Evolutionary conservation across 768 basidiomycete genomes (phyloP).

Genomic region (Tricholoma furcatifolium): DNA sequence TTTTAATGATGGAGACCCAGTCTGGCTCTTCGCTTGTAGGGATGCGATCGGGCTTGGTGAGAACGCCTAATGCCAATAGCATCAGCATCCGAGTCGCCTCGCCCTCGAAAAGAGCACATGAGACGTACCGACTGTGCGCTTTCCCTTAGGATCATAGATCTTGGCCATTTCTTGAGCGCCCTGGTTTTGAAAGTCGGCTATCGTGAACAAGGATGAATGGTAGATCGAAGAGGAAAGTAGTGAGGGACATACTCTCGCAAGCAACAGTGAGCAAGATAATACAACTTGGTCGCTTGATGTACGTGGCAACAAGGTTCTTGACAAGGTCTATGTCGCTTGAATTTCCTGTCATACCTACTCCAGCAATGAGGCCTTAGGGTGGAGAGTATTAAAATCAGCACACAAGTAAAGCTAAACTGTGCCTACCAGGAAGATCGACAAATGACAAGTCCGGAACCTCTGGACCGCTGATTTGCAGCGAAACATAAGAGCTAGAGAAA

Average conservation of each 20-base stretch:
- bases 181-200: constrained; percentile 82
- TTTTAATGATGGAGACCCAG: constrained; percentile 59
- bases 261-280: constrained; percentile 59
- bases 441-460: constrained; percentile 65
- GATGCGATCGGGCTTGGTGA: constrained; percentile 75
- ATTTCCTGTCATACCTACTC: constrained; percentile 47
- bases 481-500: constrained; percentile 59
- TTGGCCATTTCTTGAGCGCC: constrained; percentile 69
- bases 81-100: neutral
- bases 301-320: constrained; percentile 51
- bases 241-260: constrained; percentile 56
- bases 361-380: constrained; percentile 54
- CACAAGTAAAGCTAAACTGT: neutral
- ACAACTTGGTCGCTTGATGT: constrained; percentile 63
- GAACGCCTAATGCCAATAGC: constrained; percentile 45
- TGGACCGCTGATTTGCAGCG: constrained; percentile 55
- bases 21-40: constrained; percentile 48
- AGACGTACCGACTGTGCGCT: constrained; percentile 64
- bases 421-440: constrained; percentile 57
- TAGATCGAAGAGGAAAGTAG: neutral
- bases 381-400: neutral
- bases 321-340: constrained; percentile 61
- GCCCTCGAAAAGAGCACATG: neutral
- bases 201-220: neutral
- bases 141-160: constrained; percentile 56